Conservation (phyloP, 768 basidiomycete genomes). For the Calocera viscosa region DNA sequence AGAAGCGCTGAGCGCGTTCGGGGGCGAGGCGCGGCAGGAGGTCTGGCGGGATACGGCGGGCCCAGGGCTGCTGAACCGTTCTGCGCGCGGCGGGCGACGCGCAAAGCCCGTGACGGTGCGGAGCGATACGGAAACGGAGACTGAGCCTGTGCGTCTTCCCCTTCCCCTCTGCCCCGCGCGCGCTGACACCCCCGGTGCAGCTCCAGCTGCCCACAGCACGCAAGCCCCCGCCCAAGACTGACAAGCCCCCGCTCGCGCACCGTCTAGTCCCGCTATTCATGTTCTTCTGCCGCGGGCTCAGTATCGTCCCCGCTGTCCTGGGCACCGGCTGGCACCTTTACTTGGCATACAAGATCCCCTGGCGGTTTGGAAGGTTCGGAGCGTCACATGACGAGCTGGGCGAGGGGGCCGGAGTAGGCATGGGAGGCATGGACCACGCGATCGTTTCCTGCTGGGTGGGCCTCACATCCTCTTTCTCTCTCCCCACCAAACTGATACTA, state of each 20-base stretch:
- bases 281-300: slow-evolving; percentile 13
- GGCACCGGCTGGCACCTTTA: background rate
- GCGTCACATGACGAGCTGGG: background rate
- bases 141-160: background rate
- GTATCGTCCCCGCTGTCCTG: slow-evolving; percentile 15
- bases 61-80: background rate
- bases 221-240: background rate
- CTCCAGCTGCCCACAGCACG: slow-evolving; percentile 2
- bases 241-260: background rate
- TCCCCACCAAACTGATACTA: background rate
- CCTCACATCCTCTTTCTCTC: slow-evolving; percentile 8
- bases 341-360: background rate
- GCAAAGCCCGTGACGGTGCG: background rate
- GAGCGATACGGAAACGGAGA: slow-evolving; percentile 4
- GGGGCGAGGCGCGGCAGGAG: background rate
- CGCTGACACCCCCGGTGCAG: background rate
- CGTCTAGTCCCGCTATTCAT: slow-evolving; percentile 12
- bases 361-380: slow-evolving; percentile 45
- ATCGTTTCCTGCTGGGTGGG: slow-evolving; percentile 24
- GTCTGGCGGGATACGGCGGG: background rate
- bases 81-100: background rate
- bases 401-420: slow-evolving; percentile 50
- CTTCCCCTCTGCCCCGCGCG: background rate
- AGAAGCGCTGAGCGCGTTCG: too few relatives aligned
- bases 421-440: slow-evolving; percentile 60